These are phyloP conservation scores for Cutaneotrichosporon sp. DNA, from an alignment of 1,284 basidiomycete species.

Conservation along the genomic window DNA sequence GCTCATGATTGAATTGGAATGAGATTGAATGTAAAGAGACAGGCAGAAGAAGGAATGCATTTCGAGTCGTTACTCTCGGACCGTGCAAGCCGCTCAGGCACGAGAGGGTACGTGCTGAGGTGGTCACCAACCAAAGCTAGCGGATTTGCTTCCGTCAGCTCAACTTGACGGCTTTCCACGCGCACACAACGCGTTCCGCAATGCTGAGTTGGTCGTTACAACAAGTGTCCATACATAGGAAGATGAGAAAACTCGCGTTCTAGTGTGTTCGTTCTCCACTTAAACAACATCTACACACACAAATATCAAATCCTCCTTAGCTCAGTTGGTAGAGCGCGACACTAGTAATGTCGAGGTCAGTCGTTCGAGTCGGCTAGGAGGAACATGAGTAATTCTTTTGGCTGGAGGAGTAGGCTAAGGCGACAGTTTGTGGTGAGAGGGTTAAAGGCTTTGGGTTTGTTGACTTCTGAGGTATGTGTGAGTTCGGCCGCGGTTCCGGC, in stretches of 20 bases:
- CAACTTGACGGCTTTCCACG: no score
- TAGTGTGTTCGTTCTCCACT: neutral
- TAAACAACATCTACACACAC: neutral
- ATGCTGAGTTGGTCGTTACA: no score
- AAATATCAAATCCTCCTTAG: constrained; percentile 22
- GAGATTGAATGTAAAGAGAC: neutral
- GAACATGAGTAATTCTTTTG: neutral
- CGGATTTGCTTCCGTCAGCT: no score
- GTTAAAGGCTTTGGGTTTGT: no score
- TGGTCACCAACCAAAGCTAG: no score
- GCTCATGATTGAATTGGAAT: constrained; percentile 22
- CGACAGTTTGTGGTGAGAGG: no score
- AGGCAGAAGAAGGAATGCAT: neutral
- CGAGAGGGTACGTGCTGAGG: no score
- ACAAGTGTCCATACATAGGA: neutral
- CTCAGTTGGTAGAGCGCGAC: constrained; percentile 46
- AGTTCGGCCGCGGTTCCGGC: no score
- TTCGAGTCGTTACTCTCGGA: neutral
- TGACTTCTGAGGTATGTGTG: no score
- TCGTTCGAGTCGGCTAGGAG: constrained; percentile 14
- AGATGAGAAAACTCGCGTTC: neutral
- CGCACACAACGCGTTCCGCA: no score
- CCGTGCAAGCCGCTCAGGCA: neutral
- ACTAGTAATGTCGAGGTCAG: constrained; percentile 31
- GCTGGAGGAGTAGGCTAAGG: no score